Evolutionary conservation across 805 yeast species (phyloP).

Genomic region (Cyberlindnera petersonii): DNA sequence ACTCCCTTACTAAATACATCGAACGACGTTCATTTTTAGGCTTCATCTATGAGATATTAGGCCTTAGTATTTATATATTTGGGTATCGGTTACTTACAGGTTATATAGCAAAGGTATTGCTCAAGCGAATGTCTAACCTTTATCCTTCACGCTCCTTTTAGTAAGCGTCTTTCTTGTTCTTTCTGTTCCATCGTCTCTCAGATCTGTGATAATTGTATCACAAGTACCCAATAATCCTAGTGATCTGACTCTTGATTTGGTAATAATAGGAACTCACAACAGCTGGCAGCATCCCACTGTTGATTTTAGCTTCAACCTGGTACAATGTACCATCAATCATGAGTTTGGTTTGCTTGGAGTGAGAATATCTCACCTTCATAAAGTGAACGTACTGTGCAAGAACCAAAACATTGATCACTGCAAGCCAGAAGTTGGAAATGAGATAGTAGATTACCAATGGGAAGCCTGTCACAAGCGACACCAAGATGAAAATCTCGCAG

Average conservation of each 20-base stretch:
- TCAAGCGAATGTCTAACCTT: too few relatives aligned
- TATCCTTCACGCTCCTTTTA: too few relatives aligned
- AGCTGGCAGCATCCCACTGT: constrained; percentile 36
- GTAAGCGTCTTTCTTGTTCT: too few relatives aligned
- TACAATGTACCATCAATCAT: constrained; percentile 45
- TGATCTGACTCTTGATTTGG: constrained; percentile 17
- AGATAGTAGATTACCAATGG: constrained; percentile 39
- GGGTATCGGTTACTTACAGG: too few relatives aligned
- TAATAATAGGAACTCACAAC: constrained; percentile 16
- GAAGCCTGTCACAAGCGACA: constrained; percentile 37
- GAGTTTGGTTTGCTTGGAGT: constrained; percentile 50
- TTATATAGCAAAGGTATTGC: too few relatives aligned
- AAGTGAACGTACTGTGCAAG: constrained; percentile 48
- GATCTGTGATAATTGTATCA: background rate
- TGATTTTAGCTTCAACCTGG: constrained; percentile 35
- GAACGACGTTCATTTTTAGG: too few relatives aligned
- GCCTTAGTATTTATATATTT: too few relatives aligned
- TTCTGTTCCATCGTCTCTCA: too few relatives aligned
- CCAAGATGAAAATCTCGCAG: constrained; percentile 41
- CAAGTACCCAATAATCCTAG: constrained; percentile 3
- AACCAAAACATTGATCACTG: constrained; percentile 34
- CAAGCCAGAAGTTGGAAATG: constrained; percentile 27
- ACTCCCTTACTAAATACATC: too few relatives aligned
- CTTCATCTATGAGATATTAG: too few relatives aligned
- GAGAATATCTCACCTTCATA: constrained; percentile 56